Evolutionary conservation across 176 grass and related monocot genomes (phyloP), one percentile per base, ranked within the genome.

Genomic region (Oryza coarctata): DNA sequence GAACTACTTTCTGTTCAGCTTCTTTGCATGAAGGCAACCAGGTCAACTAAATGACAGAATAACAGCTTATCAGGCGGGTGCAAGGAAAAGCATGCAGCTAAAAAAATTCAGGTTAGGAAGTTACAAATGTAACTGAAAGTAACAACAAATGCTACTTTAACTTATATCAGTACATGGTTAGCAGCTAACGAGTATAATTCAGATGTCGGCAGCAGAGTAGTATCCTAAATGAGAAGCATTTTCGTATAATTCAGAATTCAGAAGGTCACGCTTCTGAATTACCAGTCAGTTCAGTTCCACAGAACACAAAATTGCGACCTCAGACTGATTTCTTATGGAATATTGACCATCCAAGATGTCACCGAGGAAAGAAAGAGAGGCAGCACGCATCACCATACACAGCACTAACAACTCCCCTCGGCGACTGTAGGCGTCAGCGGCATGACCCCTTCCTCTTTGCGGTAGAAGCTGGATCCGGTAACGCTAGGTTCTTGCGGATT

Each of bases 31-130:
- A 26, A 44, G 14, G 4, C 44, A 73, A 63, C 11, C 9, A 70
- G 41, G 0, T 14, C 44, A n/a, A n/a, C 3, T 41, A 73, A 60
- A 30, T 1, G 73, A 52, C 32, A 73, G 7, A 40, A 40, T 41
- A 7, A 74, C 15, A 38, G 38, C 34, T 77, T 47, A 65, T 49
- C 18, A 36, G 18, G 39, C 20, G 0, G 40, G 28, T 45, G 13
- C 0, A 36, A 49, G 20, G 12, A 60, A 17, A 73, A 15, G 4
- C 5, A 6, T 62, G 28, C 15, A 18, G 45, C 18, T 34, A 63
- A 63, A n/a, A 14, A 74, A 36, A 66, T 52, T 58, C 73, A 84
- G 33, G 44, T 87, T 18, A 49, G 57, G 63, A 63, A 52, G 1
- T 0, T 33, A 44, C 36, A 76, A 55, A 71, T 71, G 5, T 66